Evolutionary conservation across 257 asterid species (phyloP), one percentile per base, ranked within the genome.

Genomic region (Mentha longifolia): DNA sequence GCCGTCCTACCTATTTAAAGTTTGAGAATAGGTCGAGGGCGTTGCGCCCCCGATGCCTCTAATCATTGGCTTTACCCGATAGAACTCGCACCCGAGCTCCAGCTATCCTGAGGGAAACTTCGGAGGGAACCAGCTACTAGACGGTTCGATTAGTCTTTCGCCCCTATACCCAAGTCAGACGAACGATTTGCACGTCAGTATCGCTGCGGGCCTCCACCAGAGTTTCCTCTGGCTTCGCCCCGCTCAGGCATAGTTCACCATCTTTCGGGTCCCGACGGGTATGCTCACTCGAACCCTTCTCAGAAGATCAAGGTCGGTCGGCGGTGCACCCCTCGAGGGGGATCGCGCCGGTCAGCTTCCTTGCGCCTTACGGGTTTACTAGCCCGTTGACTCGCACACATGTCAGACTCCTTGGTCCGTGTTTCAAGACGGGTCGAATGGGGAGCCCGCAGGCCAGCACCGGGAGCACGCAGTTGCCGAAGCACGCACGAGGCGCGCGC

Each of bases 241-340:
- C 56, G 56, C 56, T 49, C 56, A 49, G 56, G 56, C 56, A 49
- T 49, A 49, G 56, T 49, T 49, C 56, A 49, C 56, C 20, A 49
- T 49, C 56, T 49, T 49, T 49, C 56, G 22, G 56, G 56, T 49
- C 56, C 56, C 56, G 56, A 49, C 56, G 56, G 56, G 56, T 49
- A 49, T 49, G 56, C 56, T 49, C 56, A 49, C 56, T 49, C 56
- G 56, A 49, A 49, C 56, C 56, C 56, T 49, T 49, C 56, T 49
- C 56, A 49, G 56, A 49, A 9, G 47, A 42, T 42, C 47, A 42
- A 42, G 47, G 47, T 42, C 47, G 47, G 47, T 42, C 47, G 47
- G 47, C 47, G 47, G 47, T 42, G 47, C 47, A 42, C 47, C 47
- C 47, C 47, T 42, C 47, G 14, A 42, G 47, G 47, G 47, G 47